Base-by-base conservation (phyloP, 306 rosid genomes). In the Quercus robur region DNA sequence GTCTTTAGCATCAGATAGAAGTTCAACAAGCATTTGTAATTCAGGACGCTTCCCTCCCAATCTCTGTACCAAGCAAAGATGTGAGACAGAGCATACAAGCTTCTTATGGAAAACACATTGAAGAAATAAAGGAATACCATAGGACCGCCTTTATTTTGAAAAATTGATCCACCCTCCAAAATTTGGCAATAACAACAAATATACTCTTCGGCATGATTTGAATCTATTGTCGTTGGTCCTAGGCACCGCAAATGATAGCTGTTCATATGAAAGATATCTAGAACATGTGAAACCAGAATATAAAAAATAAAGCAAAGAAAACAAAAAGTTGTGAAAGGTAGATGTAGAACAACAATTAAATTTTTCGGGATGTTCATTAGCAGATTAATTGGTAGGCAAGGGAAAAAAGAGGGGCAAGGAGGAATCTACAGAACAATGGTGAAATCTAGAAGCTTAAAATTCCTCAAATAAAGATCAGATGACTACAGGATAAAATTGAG, bases 161-260 rank as follows among this genome's bases (percentile, higher is more conserved):
- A 81, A 75, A 62, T 56, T 33, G 87, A 82, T 79, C 84, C 90
- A 71, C 68, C 82, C 82, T 62, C 81, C 78, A 87, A 79, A 78
- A 83, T 64, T 84, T 80, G 86, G 84, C 99, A 93, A 77, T 80
- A 87, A 28, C 81, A 77, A 85, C 99, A 93, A 21, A 21, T 73
- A 82, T 78, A 93, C 38, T 17, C 66, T 81, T 81, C 85, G 3
- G 68, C 25, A 68, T 67, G 63, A 71, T 78, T 75, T 56, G 64
- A 15, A 71, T 74, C 85, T 64, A 71, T 71, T 54, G 74, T 74
- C 38, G 66, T 78, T 77, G 81, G 75, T 81, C 94, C 91, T 71
- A 89, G 79, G 86, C 97, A 91, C 77, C 63, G 81, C 82, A 83
- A 74, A 88, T 95, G 99, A 83, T 91, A 93, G 84, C 99, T 95